phyloP scores from a whole-genome alignment of 2,329 filamentous ascomycete species.

The Colletotrichum liaoningense region DNA sequence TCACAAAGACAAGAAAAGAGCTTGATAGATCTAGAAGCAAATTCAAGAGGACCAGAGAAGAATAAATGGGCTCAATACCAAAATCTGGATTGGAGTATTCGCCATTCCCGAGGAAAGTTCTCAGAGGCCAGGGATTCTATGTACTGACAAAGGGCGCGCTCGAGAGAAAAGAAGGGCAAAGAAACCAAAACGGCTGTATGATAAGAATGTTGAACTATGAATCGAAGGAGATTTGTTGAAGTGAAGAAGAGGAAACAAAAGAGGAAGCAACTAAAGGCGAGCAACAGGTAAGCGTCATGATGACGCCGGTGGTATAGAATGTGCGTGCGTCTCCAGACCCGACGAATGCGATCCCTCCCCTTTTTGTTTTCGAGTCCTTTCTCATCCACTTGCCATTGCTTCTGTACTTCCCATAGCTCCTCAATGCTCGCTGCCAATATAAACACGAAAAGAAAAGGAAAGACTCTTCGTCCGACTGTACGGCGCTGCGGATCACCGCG shows the following conservation, averaged over 20 bases:
- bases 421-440: not conserved
- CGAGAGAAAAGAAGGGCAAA: not conserved
- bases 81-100: too few relatives aligned
- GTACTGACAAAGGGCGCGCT: too few relatives aligned
- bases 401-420: not conserved
- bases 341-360: not conserved
- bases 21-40: too few relatives aligned
- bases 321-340: not conserved
- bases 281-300: not conserved
- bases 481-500: not conserved
- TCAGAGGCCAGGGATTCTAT: too few relatives aligned
- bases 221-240: not conserved
- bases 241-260: not conserved
- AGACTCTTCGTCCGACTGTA: too few relatives aligned
- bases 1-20: too few relatives aligned
- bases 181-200: not conserved
- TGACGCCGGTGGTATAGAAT: not conserved
- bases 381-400: not conserved
- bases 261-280: not conserved
- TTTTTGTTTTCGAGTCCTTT: not conserved
- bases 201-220: not conserved
- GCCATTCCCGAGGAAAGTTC: too few relatives aligned
- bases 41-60: too few relatives aligned
- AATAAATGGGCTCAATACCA: too few relatives aligned
- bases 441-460: too few relatives aligned